These are phyloP conservation scores for Lentinula guzmanii DNA, from an alignment of 768 basidiomycete genomes.

Conservation along the genomic window DNA sequence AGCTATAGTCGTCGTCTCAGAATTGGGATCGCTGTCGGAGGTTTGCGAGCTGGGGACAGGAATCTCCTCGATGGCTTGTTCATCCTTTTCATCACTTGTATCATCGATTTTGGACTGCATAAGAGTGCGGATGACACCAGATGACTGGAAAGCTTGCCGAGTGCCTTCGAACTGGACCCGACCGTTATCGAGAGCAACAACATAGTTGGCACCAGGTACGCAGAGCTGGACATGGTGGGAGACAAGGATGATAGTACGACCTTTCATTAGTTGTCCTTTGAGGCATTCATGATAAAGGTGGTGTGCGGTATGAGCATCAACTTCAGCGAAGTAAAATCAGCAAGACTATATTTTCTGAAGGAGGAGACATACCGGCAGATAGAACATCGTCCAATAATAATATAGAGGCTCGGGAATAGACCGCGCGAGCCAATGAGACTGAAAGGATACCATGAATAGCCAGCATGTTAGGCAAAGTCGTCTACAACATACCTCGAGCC, in stretches of 20 bases:
- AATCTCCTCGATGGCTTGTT: slow-evolving; percentile 28
- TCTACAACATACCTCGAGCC: slow-evolving; percentile 43
- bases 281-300: slow-evolving; percentile 83
- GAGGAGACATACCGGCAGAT: slow-evolving; percentile 34
- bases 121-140: slow-evolving; percentile 59
- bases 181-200: slow-evolving; percentile 81
- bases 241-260: slow-evolving; percentile 85
- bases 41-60: slow-evolving; percentile 10
- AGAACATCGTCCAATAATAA: slow-evolving; percentile 83
- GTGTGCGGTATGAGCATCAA: slow-evolving; percentile 90
- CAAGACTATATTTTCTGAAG: neutral
- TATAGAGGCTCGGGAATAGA: slow-evolving; percentile 82
- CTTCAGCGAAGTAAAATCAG: slow-evolving; percentile 26
- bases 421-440: slow-evolving; percentile 78
- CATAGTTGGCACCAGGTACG: slow-evolving; percentile 69
- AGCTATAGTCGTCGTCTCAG: slow-evolving; percentile 24
- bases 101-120: slow-evolving; percentile 46
- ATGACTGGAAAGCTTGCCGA: slow-evolving; percentile 56
- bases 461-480: neutral
- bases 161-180: slow-evolving; percentile 72
- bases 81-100: slow-evolving; percentile 37
- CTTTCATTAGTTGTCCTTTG: slow-evolving; percentile 73
- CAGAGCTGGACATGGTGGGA: slow-evolving; percentile 94
- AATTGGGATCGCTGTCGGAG: slow-evolving; percentile 4
- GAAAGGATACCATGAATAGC: slow-evolving; percentile 6